Evolutionary conservation across 2,329 filamentous ascomycete genomes (phyloP).

Genomic region (Penicillium sp.): DNA sequence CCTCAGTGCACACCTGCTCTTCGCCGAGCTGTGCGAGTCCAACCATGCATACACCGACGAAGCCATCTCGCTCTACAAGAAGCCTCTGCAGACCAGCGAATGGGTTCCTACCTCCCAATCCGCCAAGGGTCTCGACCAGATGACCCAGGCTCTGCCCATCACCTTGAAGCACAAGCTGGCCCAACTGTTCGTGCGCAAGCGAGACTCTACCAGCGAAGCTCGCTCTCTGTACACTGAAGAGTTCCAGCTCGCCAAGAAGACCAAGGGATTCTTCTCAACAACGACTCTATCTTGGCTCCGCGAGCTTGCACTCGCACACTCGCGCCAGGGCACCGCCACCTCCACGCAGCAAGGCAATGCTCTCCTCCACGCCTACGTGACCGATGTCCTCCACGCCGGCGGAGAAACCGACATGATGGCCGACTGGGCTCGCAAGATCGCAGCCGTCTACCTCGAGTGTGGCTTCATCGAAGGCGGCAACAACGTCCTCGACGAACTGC

Average conservation of each 20-base stretch:
- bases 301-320: slow-evolving; percentile 50
- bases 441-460: slow-evolving; percentile 50
- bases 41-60: slow-evolving; percentile 50
- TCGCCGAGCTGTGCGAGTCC: slow-evolving; percentile 54
- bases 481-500: slow-evolving; percentile 52
- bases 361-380: slow-evolving; percentile 46
- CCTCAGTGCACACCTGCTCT: slow-evolving; percentile 42
- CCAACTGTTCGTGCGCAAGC: slow-evolving; percentile 51
- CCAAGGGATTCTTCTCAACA: slow-evolving; percentile 53
- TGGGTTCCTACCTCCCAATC: slow-evolving; percentile 38
- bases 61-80: slow-evolving; percentile 52
- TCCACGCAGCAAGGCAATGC: slow-evolving; percentile 42
- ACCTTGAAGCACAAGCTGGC: slow-evolving; percentile 57
- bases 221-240: slow-evolving; percentile 48
- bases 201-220: slow-evolving; percentile 43
- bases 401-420: slow-evolving; percentile 50
- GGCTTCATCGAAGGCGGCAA: slow-evolving; percentile 47
- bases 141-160: slow-evolving; percentile 44
- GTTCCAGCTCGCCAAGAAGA: slow-evolving; percentile 48
- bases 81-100: slow-evolving; percentile 48
- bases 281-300: slow-evolving; percentile 50
- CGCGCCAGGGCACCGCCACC: slow-evolving; percentile 44
- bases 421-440: slow-evolving; percentile 52
- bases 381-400: slow-evolving; percentile 47
- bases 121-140: slow-evolving; percentile 34